Evolutionary conservation across 805 yeast genomes (phyloP).

Genomic region (Blastobotrys mokoenaii): DNA sequence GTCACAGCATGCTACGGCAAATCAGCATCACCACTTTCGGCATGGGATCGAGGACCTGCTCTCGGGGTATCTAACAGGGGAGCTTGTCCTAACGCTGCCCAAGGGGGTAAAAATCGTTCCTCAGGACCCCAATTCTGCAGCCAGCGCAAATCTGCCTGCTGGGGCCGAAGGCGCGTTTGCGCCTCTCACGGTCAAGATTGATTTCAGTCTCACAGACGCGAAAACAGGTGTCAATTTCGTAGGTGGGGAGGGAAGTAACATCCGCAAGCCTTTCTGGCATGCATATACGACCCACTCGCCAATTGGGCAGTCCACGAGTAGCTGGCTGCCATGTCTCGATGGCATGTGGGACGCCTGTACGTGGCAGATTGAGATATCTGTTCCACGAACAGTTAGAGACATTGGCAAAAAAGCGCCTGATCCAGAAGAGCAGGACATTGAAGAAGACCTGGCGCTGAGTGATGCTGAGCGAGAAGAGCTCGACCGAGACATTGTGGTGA

Average conservation of each 20-base stretch:
- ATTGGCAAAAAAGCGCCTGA: slow-evolving; percentile 28
- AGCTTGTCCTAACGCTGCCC: slow-evolving; percentile 55
- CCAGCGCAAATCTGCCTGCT: slow-evolving; percentile 14
- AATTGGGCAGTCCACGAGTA: slow-evolving; percentile 70
- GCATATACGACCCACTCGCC: slow-evolving; percentile 80
- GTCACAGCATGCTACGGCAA: slow-evolving; percentile 25
- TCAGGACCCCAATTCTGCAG: slow-evolving; percentile 27
- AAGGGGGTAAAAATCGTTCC: slow-evolving; percentile 53
- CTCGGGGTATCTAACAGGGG: slow-evolving; percentile 53
- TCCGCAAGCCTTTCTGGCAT: slow-evolving; percentile 54
- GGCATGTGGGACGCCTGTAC: slow-evolving; percentile 80
- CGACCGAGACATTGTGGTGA: slow-evolving; percentile 32
- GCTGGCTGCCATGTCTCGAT: slow-evolving; percentile 98
- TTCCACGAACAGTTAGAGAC: slow-evolving; percentile 73
- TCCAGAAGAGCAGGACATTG: slow-evolving; percentile 21
- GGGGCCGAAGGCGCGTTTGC: slow-evolving; percentile 38
- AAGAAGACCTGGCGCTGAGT: slow-evolving; percentile 19
- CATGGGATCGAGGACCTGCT: slow-evolving; percentile 45
- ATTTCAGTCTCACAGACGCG: slow-evolving; percentile 57
- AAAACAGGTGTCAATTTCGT: slow-evolving; percentile 70
- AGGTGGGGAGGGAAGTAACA: slow-evolving; percentile 43
- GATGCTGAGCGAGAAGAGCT: slow-evolving; percentile 14
- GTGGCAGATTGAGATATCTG: slow-evolving; percentile 84
- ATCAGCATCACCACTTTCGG: slow-evolving; percentile 53
- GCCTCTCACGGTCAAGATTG: slow-evolving; percentile 65